Conservation (phyloP, 2,329 filamentous ascomycete genomes). For the Pseudophaeomoniella oleicola region DNA sequence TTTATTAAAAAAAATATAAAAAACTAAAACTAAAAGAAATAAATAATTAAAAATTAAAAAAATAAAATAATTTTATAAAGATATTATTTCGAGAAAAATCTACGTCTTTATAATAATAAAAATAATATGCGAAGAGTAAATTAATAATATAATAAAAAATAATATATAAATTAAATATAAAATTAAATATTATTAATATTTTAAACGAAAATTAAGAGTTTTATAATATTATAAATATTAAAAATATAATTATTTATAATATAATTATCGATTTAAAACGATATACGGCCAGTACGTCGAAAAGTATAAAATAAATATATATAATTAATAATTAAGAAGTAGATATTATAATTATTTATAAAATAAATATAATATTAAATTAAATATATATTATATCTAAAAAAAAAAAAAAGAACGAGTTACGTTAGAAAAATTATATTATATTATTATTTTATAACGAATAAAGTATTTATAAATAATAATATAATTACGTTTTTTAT, state of each 20-base stretch:
- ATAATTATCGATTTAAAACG: too few species aligned
- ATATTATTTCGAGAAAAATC: background rate
- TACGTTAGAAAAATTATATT: background rate
- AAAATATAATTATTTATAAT: conserved; percentile 1
- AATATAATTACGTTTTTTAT: background rate
- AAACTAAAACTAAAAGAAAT: background rate
- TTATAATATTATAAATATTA: background rate
- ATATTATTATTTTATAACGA: background rate
- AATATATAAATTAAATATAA: background rate
- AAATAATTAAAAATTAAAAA: background rate
- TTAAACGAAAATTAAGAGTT: background rate
- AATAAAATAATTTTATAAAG: background rate
- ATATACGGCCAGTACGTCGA: background rate
- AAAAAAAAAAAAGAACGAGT: background rate
- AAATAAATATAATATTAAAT: background rate
- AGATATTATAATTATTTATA: conserved; percentile 1
- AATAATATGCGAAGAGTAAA: background rate
- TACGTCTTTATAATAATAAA: background rate
- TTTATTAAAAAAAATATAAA: background rate
- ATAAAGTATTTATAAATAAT: background rate
- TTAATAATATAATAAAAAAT: background rate
- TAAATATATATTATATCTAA: background rate
- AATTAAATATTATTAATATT: conserved; percentile 1
- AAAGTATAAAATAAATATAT: conserved; percentile 1
- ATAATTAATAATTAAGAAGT: background rate